Evolutionary conservation across 2,329 filamentous ascomycete genomes (phyloP).

Genomic region (Chaetothyriales sp.): DNA sequence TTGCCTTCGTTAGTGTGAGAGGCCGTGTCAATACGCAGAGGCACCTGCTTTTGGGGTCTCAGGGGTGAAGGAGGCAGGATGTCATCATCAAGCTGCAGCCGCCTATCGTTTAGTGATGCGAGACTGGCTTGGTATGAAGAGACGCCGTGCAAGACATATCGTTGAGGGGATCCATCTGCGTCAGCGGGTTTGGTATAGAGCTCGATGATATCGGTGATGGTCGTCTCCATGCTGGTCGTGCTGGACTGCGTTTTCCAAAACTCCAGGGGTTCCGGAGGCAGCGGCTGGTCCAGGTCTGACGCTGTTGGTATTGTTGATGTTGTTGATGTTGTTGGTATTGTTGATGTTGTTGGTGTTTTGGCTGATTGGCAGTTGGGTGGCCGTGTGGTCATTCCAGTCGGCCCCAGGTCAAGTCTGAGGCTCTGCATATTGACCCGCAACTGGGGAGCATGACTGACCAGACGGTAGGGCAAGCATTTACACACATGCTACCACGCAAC

Average conservation of each 20-base stretch:
- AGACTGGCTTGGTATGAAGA: conserved; percentile 15
- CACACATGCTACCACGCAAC: not conserved
- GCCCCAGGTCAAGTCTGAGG: conserved; percentile 11
- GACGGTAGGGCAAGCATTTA: not conserved
- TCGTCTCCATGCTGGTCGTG: conserved; percentile 14
- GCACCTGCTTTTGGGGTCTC: not conserved
- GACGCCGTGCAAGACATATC: not conserved
- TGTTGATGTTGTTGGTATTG: too few species aligned
- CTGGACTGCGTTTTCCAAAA: conserved; percentile 10
- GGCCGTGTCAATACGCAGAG: not conserved
- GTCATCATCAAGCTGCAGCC: not conserved
- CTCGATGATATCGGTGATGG: conserved; percentile 14
- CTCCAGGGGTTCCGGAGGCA: conserved; percentile 11
- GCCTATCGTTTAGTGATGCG: conserved; percentile 3
- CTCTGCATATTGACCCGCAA: conserved; percentile 9
- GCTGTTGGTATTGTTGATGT: conserved; percentile 7
- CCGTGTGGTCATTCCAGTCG: conserved; percentile 3
- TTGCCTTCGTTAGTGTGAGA: not conserved
- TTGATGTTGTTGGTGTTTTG: conserved; percentile 3
- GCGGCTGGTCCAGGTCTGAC: conserved; percentile 11
- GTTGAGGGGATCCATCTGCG: conserved; percentile 5
- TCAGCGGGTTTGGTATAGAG: conserved; percentile 13
- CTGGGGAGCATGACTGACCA: not conserved
- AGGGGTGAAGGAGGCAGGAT: not conserved
- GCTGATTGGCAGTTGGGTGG: conserved; percentile 4